Percentiles rank a stretch among this genome's conserved stretches.
phyloP scores from a whole-genome alignment of 1,139 yeast genomes.

The Geotrichum citri-aurantii region DNA sequence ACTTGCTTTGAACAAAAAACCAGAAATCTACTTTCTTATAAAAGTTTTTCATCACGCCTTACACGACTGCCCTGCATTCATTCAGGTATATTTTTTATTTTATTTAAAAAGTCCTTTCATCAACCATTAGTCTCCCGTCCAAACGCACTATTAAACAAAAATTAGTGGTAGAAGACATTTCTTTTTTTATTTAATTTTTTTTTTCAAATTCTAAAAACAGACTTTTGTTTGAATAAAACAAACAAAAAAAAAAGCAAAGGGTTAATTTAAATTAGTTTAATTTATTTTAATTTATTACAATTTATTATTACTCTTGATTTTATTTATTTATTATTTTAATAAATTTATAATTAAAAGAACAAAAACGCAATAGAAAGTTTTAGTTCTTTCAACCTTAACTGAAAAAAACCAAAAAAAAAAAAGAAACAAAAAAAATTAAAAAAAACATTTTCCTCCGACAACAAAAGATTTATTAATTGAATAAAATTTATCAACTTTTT shows the following conservation, averaged over 20 bases:
- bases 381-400: no score
- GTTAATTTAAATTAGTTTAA: not conserved
- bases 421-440: no score
- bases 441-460: no score
- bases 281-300: not conserved
- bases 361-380: no score
- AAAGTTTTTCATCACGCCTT: not conserved
- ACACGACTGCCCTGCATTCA: not conserved
- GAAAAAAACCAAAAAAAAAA: no score
- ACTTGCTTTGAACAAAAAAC: not conserved
- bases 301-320: no score
- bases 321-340: no score
- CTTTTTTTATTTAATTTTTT: not conserved
- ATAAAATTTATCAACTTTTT: no score
- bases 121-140: not conserved
- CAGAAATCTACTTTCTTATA: not conserved
- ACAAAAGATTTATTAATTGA: no score
- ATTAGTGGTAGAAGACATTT: not conserved
- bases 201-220: conserved; percentile 1
- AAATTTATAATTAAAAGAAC: no score
- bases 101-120: not conserved
- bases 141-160: not conserved
- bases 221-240: not conserved
- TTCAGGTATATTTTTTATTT: no score
- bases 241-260: not conserved